A percentile compares a stretch with the other conserved stretches of the same genome.
phyloP scores from a whole-genome alignment of 768 basidiomycete genomes.

The Suillus fuscotomentosus region DNA sequence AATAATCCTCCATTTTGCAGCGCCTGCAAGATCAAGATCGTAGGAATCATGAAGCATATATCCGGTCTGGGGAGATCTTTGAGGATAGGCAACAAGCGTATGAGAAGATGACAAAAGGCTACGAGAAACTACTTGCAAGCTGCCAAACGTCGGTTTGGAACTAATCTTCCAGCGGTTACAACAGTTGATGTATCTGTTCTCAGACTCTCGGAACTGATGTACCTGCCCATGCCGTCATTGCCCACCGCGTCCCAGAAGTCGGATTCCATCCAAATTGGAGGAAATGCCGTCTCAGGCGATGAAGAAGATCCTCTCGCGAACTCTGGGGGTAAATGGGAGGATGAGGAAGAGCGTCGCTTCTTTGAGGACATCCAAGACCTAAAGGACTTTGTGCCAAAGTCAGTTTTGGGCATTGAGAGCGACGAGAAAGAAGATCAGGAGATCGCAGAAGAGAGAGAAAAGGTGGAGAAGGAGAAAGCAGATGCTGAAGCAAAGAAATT shows the following conservation, averaged over 20 bases:
- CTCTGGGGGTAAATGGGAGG: conserved; percentile 91
- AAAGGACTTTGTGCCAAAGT: conserved; percentile 87
- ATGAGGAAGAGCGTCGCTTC: conserved; percentile 93
- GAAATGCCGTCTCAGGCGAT: conserved; percentile 39
- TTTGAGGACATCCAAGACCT: conserved; percentile 93
- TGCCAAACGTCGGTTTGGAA: conserved; percentile 74
- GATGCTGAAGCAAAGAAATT: conserved; percentile 73
- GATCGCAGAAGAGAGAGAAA: conserved; percentile 44
- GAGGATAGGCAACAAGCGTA: conserved; percentile 99
- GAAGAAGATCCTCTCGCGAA: conserved; percentile 53
- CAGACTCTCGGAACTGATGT: conserved; percentile 90
- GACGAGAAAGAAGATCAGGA: conserved; percentile 40
- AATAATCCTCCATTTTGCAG: conserved; percentile 38
- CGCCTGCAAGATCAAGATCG: conserved; percentile 95
- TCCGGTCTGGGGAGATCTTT: conserved; percentile 98
- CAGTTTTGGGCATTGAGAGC: conserved; percentile 70
- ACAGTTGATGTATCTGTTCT: conserved; percentile 11
- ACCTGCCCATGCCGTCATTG: conserved; percentile 76
- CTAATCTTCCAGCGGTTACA: conserved; percentile 1
- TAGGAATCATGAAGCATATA: conserved; percentile 97
- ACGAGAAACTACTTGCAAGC: conserved; percentile 86
- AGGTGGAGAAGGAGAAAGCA: conserved; percentile 53
- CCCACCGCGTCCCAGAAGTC: conserved; percentile 80
- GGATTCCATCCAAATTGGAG: conserved; percentile 78
- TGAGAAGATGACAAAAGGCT: conserved; percentile 96